Evolutionary conservation across 805 yeast species (phyloP), one percentile per base, ranked within the genome.

Genomic region (Clavispora carvajalis): DNA sequence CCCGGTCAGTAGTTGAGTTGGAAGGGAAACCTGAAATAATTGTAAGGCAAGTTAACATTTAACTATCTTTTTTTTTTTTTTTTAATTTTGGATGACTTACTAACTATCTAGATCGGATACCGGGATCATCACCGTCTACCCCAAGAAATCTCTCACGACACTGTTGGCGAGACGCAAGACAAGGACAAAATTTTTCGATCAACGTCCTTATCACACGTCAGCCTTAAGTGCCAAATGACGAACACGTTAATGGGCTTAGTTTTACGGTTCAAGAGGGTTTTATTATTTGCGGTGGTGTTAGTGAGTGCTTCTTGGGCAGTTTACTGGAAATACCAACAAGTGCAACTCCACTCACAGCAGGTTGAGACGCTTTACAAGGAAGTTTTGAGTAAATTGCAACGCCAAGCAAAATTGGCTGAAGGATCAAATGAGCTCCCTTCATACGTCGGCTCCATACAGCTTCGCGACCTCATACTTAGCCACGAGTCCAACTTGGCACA

Each of bases 1-100:
- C 56, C 19, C 74, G 77, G 51, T 82, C 82, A n/a, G 55, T 80
- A 2, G 57, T 66, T 25, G 82, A 79, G 51, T 70, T 87, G 47
- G 76, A 77, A 46, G 71, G 67, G 41, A 84, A 82, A 64, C 82
- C 85, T 33, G 86, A 80, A 59, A 73, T 82, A 57, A 78, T 74
- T 64, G 83, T 84, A 76, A 82, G 93, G 85, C 85, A 80, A 74
- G 86, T 80, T 74, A 42, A 47, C 34, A 29, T 24, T 41, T 48
- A 11, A 25, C n/a, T 26, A 22, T 16, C 13, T 5, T 15, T 5
- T 7, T 37, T 17, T 33, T 26, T 25, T 16, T 16, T 5, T 15
- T 5, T 7, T 37, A 18, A 33, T 40, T 7, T 34, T 22, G 16
- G 17, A 22, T 30, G 22, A 21, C 9, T 38, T 60, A 61, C 66